Base-by-base conservation (phyloP, 495 filamentous ascomycete genomes). In the Penicillium roqueforti region DNA sequence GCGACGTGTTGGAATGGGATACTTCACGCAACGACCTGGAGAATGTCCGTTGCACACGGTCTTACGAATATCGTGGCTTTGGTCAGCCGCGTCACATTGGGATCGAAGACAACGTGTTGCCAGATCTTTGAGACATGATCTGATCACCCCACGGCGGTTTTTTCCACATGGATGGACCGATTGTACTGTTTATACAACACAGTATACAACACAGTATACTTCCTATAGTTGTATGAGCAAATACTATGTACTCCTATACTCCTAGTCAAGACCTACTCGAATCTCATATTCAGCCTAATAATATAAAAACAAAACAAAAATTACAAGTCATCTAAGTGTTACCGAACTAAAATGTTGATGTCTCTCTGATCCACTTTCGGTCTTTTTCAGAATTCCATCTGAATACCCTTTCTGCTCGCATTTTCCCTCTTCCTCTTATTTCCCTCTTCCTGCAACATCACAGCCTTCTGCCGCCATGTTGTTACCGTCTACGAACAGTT, bases 241-340 rank as follows among this genome's bases (percentile, higher is more conserved):
- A n/a, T n/a, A n/a, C n/a, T 39, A 39, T 9, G 7, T 37, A 39
- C 20, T 19, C 23, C 22, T 4, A 23, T 11, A 20, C 3, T 41
- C 23, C 23, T 23, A 41, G 39, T 41, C 39, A 31, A 11, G 28
- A 11, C 28, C n/a, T n/a, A n/a, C n/a, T 31, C 9, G 3, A 31
- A 26, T 26, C n/a, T n/a, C n/a, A n/a, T n/a, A n/a, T n/a, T n/a
- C n/a, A n/a, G n/a, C n/a, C n/a, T n/a, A n/a, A n/a, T n/a, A n/a
- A n/a, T n/a, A n/a, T n/a, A n/a, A n/a, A 31, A 31, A 31, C 3
- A 9, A 28, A 28, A 28, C 1, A 31, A 31, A 31, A 31, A 63
- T 66, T 66, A 66, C 63, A 54, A 54, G 55, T 66, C 62, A 65
- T 65, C 57, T 58, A 66, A 45, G 53, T 66, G 63, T 66, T 61